These are phyloP conservation scores for Metahyphopichia silvanorum DNA, from an alignment of 805 yeast genomes.

Conservation along the genomic window DNA sequence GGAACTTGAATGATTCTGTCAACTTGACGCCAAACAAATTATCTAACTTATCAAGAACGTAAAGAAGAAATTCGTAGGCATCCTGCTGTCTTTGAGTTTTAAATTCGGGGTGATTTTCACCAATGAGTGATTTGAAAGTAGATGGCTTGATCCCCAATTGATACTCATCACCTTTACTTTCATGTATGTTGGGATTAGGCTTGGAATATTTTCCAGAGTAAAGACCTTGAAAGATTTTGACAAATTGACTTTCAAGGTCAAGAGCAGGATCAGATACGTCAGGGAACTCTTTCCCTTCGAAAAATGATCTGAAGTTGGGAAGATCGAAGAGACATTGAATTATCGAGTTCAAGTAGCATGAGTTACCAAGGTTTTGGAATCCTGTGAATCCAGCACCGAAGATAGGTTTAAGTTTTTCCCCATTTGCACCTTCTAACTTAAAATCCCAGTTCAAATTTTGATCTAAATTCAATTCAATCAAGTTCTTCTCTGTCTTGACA, in stretches of 20 bases:
- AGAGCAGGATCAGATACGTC: constrained; percentile 49
- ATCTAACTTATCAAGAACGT: constrained; percentile 63
- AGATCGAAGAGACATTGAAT: constrained; percentile 65
- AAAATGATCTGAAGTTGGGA: constrained; percentile 32
- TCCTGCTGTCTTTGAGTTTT: constrained; percentile 90
- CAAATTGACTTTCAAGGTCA: constrained; percentile 70
- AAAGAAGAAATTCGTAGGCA: constrained; percentile 83
- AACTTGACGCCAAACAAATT: constrained; percentile 41
- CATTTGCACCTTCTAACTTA: constrained; percentile 68
- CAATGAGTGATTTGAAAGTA: constrained; percentile 72
- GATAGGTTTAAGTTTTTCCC: constrained; percentile 60
- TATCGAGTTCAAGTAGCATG: constrained; percentile 85
- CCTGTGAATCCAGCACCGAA: constrained; percentile 83
- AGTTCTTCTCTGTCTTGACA: constrained; percentile 78
- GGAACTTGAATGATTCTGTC: constrained; percentile 59
- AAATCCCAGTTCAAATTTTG: constrained; percentile 95
- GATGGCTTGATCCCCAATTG: constrained; percentile 78
- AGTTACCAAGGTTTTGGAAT: constrained; percentile 83
- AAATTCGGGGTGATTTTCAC: constrained; percentile 78
- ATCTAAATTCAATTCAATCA: constrained; percentile 87
- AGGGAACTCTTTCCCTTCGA: constrained; percentile 32
- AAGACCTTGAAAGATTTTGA: constrained; percentile 78
- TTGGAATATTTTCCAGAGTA: constrained; percentile 67
- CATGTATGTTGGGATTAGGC: constrained; percentile 38
- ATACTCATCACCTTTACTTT: constrained; percentile 44